Evolutionary conservation across 1,284 basidiomycete species (phyloP), one percentile per base, ranked within the genome.

Genomic region (Trametes versicolor): DNA sequence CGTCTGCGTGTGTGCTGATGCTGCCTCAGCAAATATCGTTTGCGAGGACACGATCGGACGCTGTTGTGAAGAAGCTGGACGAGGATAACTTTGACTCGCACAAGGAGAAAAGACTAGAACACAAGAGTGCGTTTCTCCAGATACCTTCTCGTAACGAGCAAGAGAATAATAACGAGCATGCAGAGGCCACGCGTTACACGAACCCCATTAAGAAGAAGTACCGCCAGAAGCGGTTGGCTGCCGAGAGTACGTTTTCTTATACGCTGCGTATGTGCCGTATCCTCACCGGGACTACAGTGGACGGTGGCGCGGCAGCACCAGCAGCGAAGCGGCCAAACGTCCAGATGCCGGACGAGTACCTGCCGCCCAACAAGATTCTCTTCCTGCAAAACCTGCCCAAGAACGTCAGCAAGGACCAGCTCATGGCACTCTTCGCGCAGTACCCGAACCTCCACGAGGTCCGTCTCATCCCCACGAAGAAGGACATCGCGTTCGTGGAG

Each of bases 331-430:
- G 93, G 60, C 91, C 92, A 37, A 88, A 90, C 70, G 91, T 99
- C 69, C 94, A 96, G 76, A 97, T 98, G 94, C 97, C 98, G 36
- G 97, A 99, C 91, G 97, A 99, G 79, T 99, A 99, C 80, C 87
- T 99, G 9, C 98, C 98, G 4, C 97, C 97, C 36, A 99, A 99
- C 92, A 96, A 96, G 78, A 97, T 99, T 80, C 87, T 99, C 62
- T 99, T 99, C 86, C 78, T 99, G 70, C 97, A 99, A 81, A 98
- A 98, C 77, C 83, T 98, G 34, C 96, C 96, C n/a, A 94, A 96
- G 73, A 92, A 81, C 45, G 91, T 94, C 71, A 95, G 91, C 59
- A 95, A 97, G 76, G 95, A 97, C 60, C 92, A 95, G 73, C 90
- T 98, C 70, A 88, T 91, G 77, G 88, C 89, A 1, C 83, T 98